Evolutionary conservation across 345 rosid genomes (phyloP).

Genomic region (Syzygium aqueum): DNA sequence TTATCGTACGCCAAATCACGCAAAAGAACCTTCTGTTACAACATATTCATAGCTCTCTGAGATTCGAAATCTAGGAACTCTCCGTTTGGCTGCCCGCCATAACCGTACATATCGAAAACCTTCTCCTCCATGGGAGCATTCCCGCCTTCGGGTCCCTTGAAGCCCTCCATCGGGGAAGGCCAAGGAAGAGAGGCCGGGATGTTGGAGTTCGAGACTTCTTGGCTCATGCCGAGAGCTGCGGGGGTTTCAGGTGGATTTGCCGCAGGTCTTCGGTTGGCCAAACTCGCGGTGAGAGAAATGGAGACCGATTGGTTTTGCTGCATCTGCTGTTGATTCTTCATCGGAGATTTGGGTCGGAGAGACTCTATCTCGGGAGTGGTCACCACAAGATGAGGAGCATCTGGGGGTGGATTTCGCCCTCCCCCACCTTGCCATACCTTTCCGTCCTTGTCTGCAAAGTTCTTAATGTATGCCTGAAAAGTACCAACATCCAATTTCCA

Average conservation of each 20-base stretch:
- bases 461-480: conserved; percentile 55
- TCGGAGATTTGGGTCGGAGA: conserved; percentile 90
- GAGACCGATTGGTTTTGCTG: conserved; percentile 46
- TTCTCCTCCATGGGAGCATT: conserved; percentile 31
- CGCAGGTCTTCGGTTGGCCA: conserved; percentile 55
- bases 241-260: conserved; percentile 78
- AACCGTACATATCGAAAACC: conserved; percentile 43
- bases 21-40: conserved; percentile 11
- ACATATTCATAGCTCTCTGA: conserved; percentile 34
- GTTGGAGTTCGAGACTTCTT: conserved; percentile 56
- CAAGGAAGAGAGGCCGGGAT: conserved; percentile 52
- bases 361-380: conserved; percentile 86
- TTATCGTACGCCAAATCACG: background rate
- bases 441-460: conserved; percentile 86
- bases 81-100: conserved; percentile 28
- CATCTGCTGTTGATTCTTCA: conserved; percentile 89
- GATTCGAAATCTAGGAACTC: conserved; percentile 42
- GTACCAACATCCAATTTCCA: background rate
- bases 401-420: conserved; percentile 93
- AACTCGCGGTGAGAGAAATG: conserved; percentile 48
- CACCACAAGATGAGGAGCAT: conserved; percentile 74
- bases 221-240: conserved; percentile 29
- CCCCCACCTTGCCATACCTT: conserved; percentile 99
- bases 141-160: conserved; percentile 46
- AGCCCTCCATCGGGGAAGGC: conserved; percentile 56